Evolutionary conservation across 805 yeast genomes (phyloP), one percentile per base, ranked within the genome.

Genomic region (Maudiozyma turicensis): DNA sequence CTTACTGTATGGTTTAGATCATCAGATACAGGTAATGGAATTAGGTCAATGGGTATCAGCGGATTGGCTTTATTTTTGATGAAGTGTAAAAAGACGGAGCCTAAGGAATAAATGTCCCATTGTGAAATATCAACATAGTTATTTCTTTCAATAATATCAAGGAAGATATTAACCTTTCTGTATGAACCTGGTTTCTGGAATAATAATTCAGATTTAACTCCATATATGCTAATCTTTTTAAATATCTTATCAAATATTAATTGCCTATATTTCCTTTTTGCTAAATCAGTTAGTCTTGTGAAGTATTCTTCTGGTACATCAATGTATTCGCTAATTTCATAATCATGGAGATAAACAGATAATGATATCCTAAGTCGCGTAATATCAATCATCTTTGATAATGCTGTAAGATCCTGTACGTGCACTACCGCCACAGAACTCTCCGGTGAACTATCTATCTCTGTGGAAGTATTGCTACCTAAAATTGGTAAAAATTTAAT

Each of bases 341-440:
- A 73, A 56, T 87, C 85, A 58, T 82, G 81, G 40, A 82, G 67
- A 62, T 87, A 89, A 6, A 87, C 85, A 44, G 80, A 77, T 40
- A 90, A 73, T 2, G 90, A 82, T 40, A 91, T 82, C 54, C 90
- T 81, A 43, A 91, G 66, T 48, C 75, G 75, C 3, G 95, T 83
- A 41, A 91, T 79, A 64, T 90, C 96, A 26, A 90, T 70, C 52
- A 74, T 65, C 35, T 72, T 70, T 5, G 86, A 76, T 41, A 84
- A 69, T 37, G 76, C 80, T n/a, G 78, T 67, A 35, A 84, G 63
- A 43, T 69, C 67, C 6, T 71, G 56, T 33, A 81, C 73, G 57
- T 78, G 80, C 13, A 74, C 52, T 35, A 61, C 52, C 2, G 60
- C 50, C 11, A 58, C 49, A 10, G 56, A 50, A 41, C 52, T 46